Evolutionary conservation across 306 rosid species (phyloP), one percentile per base, ranked within the genome.

Genomic region (Cotoneaster glaucophyllus): DNA sequence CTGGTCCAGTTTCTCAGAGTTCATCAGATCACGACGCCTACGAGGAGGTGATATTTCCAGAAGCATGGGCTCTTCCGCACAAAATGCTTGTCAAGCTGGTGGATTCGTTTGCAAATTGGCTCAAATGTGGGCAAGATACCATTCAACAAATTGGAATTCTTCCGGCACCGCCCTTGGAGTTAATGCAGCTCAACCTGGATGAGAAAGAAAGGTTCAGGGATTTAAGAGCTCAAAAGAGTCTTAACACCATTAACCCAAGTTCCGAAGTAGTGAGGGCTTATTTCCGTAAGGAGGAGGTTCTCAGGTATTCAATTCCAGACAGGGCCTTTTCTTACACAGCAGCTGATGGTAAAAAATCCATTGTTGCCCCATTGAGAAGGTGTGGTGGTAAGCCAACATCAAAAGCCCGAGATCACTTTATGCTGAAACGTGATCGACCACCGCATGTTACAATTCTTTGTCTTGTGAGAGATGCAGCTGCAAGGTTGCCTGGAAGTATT

Each of bases 321-420:
- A 87, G 99, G 77, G 99, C 98, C 54, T 96, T 96, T 81, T 89
- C 97, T 56, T 96, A 96, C 84, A 96, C 94, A 8, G 93, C 98
- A 70, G 98, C 99, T 73, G 99, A 96, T 83, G 98, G 99, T 75
- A 96, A 87, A 80, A 96, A 91, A 69, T 96, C 99, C 32, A 93
- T 96, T 62, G 99, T 96, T 71, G 99, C 99, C 73, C 99, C 99
- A 59, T 82, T 96, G 88, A 88, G 98, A 86, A 88, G 99, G 84
- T 89, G 99, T 13, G 99, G 99, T 6, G 99, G 99, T 59, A 96
- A 96, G 93, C 99, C 99, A 82, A 96, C 99, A 25, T 90, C 99
- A 34, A 96, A 96, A 86, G 99, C 99, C 75, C 88, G 99, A 50
- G 99, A 96, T 71, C 99, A 96, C 81, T 96, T 96, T 85, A 96